Conservation (phyloP, 2,329 filamentous ascomycete species). For the Xylariomycetidae sp. region DNA sequence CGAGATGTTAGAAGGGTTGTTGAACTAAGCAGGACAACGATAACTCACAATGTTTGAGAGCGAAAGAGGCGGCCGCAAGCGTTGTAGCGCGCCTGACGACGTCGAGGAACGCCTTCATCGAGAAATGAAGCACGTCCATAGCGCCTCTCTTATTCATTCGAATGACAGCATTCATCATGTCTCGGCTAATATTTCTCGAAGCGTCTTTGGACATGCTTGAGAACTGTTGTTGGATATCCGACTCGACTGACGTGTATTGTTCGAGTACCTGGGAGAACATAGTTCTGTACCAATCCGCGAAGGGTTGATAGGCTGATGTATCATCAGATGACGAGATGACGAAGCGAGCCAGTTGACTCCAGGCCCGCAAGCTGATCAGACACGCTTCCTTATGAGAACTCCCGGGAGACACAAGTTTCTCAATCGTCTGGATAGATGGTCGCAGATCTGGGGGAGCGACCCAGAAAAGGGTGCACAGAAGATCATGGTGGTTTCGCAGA, state of each 20-base stretch:
- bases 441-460: constrained; percentile 51
- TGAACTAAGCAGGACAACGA: background rate
- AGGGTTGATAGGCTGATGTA: constrained; percentile 39
- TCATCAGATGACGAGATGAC: constrained; percentile 43
- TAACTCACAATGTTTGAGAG: constrained; percentile 39
- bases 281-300: constrained; percentile 52
- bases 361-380: constrained; percentile 58
- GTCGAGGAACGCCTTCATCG: constrained; percentile 44
- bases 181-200: constrained; percentile 30
- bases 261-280: constrained; percentile 54
- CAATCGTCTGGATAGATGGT: constrained; percentile 49
- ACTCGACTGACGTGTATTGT: constrained; percentile 52
- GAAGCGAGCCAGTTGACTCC: constrained; percentile 58
- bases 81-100: constrained; percentile 43
- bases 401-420: constrained; percentile 54
- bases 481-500: constrained; percentile 64
- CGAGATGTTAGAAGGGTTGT: constrained; percentile 9
- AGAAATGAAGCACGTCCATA: constrained; percentile 48
- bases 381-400: constrained; percentile 64
- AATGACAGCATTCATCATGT: constrained; percentile 45
- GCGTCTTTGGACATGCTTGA: constrained; percentile 42
- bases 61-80: constrained; percentile 43
- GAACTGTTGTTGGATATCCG: constrained; percentile 53
- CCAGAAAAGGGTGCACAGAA: constrained; percentile 64
- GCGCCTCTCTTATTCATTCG: constrained; percentile 47